Evolutionary conservation across 2,329 filamentous ascomycete genomes (phyloP), one percentile per base, ranked within the genome.

Genomic region (Talaromyces sp.): DNA sequence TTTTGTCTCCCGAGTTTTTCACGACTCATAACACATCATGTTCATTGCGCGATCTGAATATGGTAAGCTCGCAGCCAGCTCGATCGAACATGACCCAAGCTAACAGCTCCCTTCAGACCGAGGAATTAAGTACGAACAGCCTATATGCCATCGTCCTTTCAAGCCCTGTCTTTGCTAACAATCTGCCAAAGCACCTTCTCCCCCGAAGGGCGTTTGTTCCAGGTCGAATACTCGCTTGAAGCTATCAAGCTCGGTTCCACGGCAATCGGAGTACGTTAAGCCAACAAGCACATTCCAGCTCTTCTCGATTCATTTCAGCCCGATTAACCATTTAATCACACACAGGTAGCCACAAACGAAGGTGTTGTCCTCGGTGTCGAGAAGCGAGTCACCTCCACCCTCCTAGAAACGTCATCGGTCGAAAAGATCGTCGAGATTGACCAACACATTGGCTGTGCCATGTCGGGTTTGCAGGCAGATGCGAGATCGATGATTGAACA

Each of bases 41-140:
- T 99, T 99, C 86, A 97, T 99, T 86, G 92, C 94, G 85, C 91
- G 94, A 82, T 97, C 93, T 76, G 94, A 99, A 93, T 99, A 99
- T 83, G 94, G 93, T 94, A 85, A 82, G 88, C 76, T 73, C 59
- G 21, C 66, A 60, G 65, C 65, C 41, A 55, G 41, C 60, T 56
- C 51, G 31, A 59, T 38, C 53, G 57, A 63, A 65, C 64, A 65
- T 64, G 66, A 62, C 64, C 59, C 65, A 68, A 68, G 72, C 74
- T 79, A 73, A 78, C 75, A 67, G 58, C 63, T 66, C 64, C 69
- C 53, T 60, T 59, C 69, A 97, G 92, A 97, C 83, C 92, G 93
- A 79, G 93, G 93, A 73, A 97, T 97, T 86, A 97, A 97, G 90
- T 94, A 85, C 69, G 87, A 79, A 65, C 61, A 65, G 65, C 56